Evolutionary conservation across 2,329 filamentous ascomycete genomes (phyloP).

Genomic region (Ophiostoma novo-ulmi): DNA sequence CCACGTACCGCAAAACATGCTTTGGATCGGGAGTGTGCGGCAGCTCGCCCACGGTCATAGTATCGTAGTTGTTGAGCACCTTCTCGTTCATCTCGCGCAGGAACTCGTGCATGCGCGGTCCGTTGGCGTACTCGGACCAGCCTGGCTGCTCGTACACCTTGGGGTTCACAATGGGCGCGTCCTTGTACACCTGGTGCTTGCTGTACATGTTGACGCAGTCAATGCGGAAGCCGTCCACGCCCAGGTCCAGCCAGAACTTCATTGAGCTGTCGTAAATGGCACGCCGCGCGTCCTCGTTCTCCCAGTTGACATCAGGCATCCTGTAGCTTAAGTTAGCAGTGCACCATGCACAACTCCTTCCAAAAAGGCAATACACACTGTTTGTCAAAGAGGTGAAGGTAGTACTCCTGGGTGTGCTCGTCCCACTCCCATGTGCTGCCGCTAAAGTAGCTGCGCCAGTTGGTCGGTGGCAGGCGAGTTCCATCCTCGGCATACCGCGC

Average conservation of each 20-base stretch:
- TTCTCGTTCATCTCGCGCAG: constrained; percentile 58
- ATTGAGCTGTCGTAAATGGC: constrained; percentile 68
- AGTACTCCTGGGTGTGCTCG: constrained; percentile 67
- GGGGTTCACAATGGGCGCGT: constrained; percentile 44
- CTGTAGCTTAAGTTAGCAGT: constrained; percentile 32
- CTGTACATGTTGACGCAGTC: constrained; percentile 71
- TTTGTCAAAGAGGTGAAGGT: constrained; percentile 66
- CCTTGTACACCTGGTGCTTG: constrained; percentile 52
- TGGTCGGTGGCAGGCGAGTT: constrained; percentile 64
- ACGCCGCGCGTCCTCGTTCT: constrained; percentile 60
- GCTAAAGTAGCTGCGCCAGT: constrained; percentile 62
- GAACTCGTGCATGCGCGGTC: constrained; percentile 64
- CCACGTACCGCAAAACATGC: constrained; percentile 56
- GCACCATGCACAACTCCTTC: not conserved
- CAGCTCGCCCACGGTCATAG: constrained; percentile 68
- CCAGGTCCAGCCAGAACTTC: constrained; percentile 72
- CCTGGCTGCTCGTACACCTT: constrained; percentile 51
- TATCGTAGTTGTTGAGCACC: constrained; percentile 55
- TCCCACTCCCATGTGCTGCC: constrained; percentile 66
- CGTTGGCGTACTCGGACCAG: constrained; percentile 57
- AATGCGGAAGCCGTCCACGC: constrained; percentile 68
- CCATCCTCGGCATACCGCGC: constrained; percentile 49
- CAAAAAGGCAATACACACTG: constrained; percentile 19
- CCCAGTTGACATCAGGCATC: constrained; percentile 85
- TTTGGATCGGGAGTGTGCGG: constrained; percentile 55